Conservation (phyloP, 2,329 filamentous ascomycete species). For the Amauroascus niger region DNA sequence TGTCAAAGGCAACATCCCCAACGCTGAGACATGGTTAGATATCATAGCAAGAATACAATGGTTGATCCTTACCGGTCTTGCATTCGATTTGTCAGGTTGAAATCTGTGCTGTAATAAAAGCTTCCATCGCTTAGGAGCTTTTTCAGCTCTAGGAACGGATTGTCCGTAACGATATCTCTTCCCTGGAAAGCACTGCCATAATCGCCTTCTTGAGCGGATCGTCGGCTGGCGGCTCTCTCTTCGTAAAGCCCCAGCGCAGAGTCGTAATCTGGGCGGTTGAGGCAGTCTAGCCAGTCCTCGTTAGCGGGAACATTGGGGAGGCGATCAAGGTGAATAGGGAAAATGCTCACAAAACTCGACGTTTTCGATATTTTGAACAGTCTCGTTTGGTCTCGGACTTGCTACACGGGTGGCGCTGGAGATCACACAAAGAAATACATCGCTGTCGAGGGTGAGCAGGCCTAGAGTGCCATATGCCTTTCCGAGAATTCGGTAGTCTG, state of each 20-base stretch:
- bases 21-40: conserved; percentile 42
- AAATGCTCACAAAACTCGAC: conserved; percentile 62
- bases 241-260: conserved; percentile 52
- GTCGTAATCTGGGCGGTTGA: conserved; percentile 81
- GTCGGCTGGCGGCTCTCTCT: conserved; percentile 39
- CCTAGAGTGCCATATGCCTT: conserved; percentile 79
- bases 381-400: conserved; percentile 75
- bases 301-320: background rate
- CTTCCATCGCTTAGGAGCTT: conserved; percentile 87
- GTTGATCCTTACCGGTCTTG: conserved; percentile 60
- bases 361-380: conserved; percentile 71
- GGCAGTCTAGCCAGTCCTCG: conserved; percentile 52
- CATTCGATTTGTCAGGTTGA: conserved; percentile 85
- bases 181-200: conserved; percentile 46
- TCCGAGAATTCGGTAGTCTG: conserved; percentile 67
- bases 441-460: conserved; percentile 68
- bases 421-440: conserved; percentile 87
- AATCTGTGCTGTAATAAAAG: conserved; percentile 98
- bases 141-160: conserved; percentile 81
- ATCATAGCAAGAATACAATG: conserved; percentile 11
- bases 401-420: conserved; percentile 70
- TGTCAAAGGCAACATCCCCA: conserved; percentile 71
- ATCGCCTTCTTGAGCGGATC: conserved; percentile 46
- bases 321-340: conserved; percentile 2
- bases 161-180: conserved; percentile 63